These are phyloP conservation scores for Boletus sp. DNA, from an alignment of 1,284 basidiomycete species.

Conservation along the genomic window DNA sequence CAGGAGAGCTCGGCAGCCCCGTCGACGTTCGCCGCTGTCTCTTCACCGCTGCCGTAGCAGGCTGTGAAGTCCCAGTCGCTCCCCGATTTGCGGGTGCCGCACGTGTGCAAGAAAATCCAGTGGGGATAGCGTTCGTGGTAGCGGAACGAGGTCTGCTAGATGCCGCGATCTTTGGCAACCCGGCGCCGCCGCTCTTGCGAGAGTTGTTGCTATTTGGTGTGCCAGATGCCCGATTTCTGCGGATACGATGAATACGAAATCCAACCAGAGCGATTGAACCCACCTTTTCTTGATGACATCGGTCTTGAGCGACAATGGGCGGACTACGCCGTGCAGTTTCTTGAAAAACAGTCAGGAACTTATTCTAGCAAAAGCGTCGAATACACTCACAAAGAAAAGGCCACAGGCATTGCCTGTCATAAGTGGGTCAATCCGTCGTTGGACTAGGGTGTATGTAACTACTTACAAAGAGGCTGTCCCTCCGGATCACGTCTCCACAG, in stretches of 20 bases:
- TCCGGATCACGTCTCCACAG: slow-evolving; percentile 94
- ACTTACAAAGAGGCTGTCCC: slow-evolving; percentile 85
- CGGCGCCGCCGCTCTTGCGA: slow-evolving; percentile 52
- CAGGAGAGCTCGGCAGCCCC: slow-evolving; percentile 38
- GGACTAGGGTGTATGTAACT: slow-evolving; percentile 4
- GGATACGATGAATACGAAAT: slow-evolving; percentile 8
- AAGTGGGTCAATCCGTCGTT: slow-evolving; percentile 10
- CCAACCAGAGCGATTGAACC: neutral
- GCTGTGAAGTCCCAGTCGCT: slow-evolving; percentile 22
- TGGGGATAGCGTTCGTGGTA: slow-evolving; percentile 56
- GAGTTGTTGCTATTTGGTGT: slow-evolving; percentile 52
- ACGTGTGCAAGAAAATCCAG: slow-evolving; percentile 41
- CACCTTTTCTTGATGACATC: slow-evolving; percentile 98
- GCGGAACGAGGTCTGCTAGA: slow-evolving; percentile 47
- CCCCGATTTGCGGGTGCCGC: slow-evolving; percentile 35
- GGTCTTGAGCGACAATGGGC: slow-evolving; percentile 91
- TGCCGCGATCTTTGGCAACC: slow-evolving; percentile 67
- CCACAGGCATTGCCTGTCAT: slow-evolving; percentile 77
- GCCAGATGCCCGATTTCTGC: slow-evolving; percentile 75
- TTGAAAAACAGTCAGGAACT: slow-evolving; percentile 34
- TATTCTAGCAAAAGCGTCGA: slow-evolving; percentile 4
- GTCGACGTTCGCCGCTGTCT: slow-evolving; percentile 74
- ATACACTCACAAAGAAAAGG: slow-evolving; percentile 75
- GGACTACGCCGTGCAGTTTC: slow-evolving; percentile 94
- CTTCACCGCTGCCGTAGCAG: slow-evolving; percentile 57